phyloP scores from a whole-genome alignment of 2,329 filamentous ascomycete genomes.

The Epichloe uncinata region DNA sequence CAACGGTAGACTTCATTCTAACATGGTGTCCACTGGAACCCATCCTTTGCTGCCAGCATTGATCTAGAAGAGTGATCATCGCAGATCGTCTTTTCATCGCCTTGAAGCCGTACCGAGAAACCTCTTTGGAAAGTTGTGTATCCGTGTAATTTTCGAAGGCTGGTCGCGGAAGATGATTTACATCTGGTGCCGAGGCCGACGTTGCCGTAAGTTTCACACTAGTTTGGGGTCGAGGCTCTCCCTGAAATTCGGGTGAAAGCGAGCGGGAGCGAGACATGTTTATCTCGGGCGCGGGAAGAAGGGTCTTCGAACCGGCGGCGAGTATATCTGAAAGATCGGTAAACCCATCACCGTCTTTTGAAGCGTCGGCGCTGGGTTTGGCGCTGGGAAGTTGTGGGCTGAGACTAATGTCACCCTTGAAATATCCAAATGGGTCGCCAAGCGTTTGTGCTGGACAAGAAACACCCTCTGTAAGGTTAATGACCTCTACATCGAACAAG shows the following conservation, averaged over 20 bases:
- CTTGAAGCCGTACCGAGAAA: constrained; percentile 59
- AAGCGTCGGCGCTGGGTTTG: neutral
- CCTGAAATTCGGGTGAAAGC: neutral
- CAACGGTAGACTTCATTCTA: constrained; percentile 5
- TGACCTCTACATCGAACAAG: constrained; percentile 47
- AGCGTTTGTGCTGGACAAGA: constrained; percentile 14
- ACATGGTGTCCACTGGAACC: constrained; percentile 10
- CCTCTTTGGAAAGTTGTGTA: constrained; percentile 45
- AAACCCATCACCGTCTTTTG: constrained; percentile 10
- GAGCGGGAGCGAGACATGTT: too few relatives aligned
- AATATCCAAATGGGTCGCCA: constrained; percentile 27
- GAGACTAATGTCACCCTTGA: constrained; percentile 7
- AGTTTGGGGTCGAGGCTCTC: neutral
- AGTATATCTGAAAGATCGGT: constrained; percentile 14
- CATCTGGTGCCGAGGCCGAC: neutral
- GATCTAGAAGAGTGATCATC: constrained; percentile 56
- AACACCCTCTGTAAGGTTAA: constrained; percentile 40
- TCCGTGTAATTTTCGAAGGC: constrained; percentile 50
- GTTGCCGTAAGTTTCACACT: neutral
- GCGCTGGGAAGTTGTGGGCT: neutral
- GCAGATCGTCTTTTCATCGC: constrained; percentile 51
- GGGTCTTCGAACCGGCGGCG: neutral
- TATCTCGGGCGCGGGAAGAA: neutral
- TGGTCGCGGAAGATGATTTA: constrained; percentile 24
- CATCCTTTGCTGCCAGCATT: constrained; percentile 55